Percentiles rank a stretch among this genome's conserved stretches.
Conservation (phyloP, 257 asterid genomes). For the Gardenia jasminoides region DNA sequence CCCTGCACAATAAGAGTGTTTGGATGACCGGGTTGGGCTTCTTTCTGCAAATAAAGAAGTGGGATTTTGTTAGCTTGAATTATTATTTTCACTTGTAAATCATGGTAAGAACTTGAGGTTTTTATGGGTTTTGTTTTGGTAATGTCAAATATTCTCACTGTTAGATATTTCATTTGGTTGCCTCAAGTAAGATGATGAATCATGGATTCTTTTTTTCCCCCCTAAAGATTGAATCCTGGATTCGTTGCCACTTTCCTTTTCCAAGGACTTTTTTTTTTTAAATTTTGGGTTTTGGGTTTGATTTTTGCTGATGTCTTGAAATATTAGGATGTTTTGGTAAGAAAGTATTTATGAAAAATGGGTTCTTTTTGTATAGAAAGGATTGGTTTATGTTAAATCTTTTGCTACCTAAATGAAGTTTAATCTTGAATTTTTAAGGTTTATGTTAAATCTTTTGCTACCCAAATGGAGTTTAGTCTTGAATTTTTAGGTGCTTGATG, state of each 20-base stretch:
- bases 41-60: not conserved
- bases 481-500: too few relatives aligned
- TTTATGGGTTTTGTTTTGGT: not conserved
- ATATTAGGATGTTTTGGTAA: not conserved
- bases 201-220: not conserved
- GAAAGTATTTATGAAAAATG: not conserved
- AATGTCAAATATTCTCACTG: not conserved
- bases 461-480: not conserved
- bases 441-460: not conserved
- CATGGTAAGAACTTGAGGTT: not conserved
- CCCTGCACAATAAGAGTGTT: too few relatives aligned
- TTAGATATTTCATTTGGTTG: not conserved
- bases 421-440: too few relatives aligned
- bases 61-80: not conserved
- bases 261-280: not conserved
- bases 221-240: too few relatives aligned
- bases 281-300: not conserved
- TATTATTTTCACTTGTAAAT: not conserved
- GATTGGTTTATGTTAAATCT: not conserved
- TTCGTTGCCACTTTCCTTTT: too few relatives aligned
- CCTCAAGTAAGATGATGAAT: not conserved
- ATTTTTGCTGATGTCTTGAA: not conserved
- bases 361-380: not conserved
- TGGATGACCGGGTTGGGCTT: slow-evolving; percentile 1
- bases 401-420: not conserved